Base-by-base conservation (phyloP, 2,329 filamentous ascomycete species). In the Diaporthe caulivora region DNA sequence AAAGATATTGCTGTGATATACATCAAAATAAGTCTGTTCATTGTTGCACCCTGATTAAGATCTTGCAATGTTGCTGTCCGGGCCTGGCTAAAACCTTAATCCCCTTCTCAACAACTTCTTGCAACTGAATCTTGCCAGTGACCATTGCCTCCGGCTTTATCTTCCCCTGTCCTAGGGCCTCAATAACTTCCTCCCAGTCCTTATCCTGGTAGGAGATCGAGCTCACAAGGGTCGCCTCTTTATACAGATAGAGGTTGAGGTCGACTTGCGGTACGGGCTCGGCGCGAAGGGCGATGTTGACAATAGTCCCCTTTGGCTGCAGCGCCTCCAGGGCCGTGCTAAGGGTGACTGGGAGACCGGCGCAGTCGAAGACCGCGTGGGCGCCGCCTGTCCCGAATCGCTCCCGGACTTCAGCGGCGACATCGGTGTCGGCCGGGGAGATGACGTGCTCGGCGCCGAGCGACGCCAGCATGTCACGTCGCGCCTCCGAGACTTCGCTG, bases 31-130 rank as follows among this genome's bases (percentile, higher is more conserved):
- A 24, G 24, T 24, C 18, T 13, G 21, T 21, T 13, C 3, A 40
- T 1, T 40, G 13, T 13, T 72, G 70, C 26, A 72, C 58, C 54
- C 76, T 72, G 13, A 90, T 85, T 74, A 90, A 74, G 31, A 90
- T 88, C 80, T 90, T 90, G 37, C 89, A 87, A 76, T 89, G 87
- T 51, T 83, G 86, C 72, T 89, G 87, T 77, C 87, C 88, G 74
- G 89, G 85, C 7, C 86, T 80, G 31, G 89, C 85, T 53, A 90
- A 79, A 1, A 86, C 83, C 74, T 85, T 82, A 76, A 89, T 87
- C 0, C 87, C 88, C 54, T 85, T 81, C 58, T 89, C 84, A 0
- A 88, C 85, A 17, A 89, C 75, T 49, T 87, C 81, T 9, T 87
- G 84, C 70, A 90, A 79, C 37, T 80, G 78, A 42, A 90, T 87